phyloP scores from a whole-genome alignment of 495 filamentous ascomycete species.

The Neurospora sp. region DNA sequence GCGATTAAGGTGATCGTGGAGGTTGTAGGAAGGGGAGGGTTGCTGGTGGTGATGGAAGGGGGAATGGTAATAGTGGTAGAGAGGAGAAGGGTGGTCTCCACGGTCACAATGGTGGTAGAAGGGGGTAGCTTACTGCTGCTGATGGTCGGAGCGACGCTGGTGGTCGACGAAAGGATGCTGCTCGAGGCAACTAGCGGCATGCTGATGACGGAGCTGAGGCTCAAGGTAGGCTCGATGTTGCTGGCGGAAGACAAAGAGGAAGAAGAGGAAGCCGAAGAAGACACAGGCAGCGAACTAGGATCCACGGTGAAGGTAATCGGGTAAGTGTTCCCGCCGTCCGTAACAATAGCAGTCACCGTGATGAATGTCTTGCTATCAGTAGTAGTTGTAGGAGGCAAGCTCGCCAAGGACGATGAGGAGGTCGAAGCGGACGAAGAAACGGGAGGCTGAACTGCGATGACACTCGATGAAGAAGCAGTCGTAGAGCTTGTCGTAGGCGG shows the following conservation, averaged over 20 bases:
- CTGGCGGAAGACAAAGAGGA: neutral
- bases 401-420: neutral
- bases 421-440: neutral
- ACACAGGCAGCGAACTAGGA: neutral
- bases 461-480: neutral
- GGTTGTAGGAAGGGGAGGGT: too few relatives aligned
- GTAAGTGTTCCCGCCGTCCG: neutral
- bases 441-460: neutral
- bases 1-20: neutral
- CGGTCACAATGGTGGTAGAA: neutral
- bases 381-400: neutral
- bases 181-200: neutral
- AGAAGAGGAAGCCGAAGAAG: neutral
- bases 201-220: neutral
- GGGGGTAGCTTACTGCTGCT: neutral
- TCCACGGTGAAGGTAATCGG: slow-evolving; percentile 7
- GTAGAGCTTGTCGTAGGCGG: neutral
- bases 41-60: neutral
- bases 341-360: slow-evolving; percentile 2
- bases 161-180: neutral
- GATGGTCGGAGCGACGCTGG: accelerated
- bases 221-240: neutral
- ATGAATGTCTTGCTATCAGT: neutral
- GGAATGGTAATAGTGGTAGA: too few relatives aligned
- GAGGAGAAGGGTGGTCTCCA: too few relatives aligned